Conservation (phyloP, 2,329 filamentous ascomycete genomes). For the Xylariaceae sp. region DNA sequence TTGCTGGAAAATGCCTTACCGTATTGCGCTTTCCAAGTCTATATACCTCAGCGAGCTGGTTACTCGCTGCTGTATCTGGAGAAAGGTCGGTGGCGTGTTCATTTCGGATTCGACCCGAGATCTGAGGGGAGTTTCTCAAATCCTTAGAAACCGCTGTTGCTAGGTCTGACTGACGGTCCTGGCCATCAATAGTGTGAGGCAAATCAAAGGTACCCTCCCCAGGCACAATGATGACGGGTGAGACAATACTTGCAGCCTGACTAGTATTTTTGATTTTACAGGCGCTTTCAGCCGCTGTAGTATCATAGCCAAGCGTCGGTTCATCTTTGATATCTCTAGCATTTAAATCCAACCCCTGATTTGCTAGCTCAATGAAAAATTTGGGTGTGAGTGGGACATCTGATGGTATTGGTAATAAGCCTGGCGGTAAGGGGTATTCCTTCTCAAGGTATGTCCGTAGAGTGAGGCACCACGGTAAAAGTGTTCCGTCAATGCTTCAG, state of each 20-base stretch:
- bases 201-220: neutral
- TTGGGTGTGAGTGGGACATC: slow-evolving; percentile 72
- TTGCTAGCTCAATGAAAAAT: slow-evolving; percentile 55
- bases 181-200: slow-evolving; percentile 1
- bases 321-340: slow-evolving; percentile 13
- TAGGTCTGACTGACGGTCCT: slow-evolving; percentile 19
- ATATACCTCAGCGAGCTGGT: slow-evolving; percentile 24
- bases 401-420: slow-evolving; percentile 65
- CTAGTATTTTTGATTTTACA: no score
- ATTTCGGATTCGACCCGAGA: no score
- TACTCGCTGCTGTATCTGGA: slow-evolving; percentile 23
- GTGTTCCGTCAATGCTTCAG: slow-evolving; percentile 68
- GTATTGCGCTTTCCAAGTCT: slow-evolving; percentile 36
- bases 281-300: neutral
- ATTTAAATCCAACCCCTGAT: slow-evolving; percentile 31
- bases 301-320: slow-evolving; percentile 14
- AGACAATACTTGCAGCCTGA: no score
- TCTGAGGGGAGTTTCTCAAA: slow-evolving; percentile 18
- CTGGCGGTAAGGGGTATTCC: slow-evolving; percentile 64
- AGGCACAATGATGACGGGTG: no score
- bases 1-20: slow-evolving; percentile 35
- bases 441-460: slow-evolving; percentile 64
- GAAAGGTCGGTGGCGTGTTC: slow-evolving; percentile 24
- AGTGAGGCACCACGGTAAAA: slow-evolving; percentile 69
- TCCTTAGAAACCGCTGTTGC: slow-evolving; percentile 32